Evolutionary conservation across 1,284 basidiomycete genomes (phyloP).

Genomic region (Fomitiporia mediterranea): DNA sequence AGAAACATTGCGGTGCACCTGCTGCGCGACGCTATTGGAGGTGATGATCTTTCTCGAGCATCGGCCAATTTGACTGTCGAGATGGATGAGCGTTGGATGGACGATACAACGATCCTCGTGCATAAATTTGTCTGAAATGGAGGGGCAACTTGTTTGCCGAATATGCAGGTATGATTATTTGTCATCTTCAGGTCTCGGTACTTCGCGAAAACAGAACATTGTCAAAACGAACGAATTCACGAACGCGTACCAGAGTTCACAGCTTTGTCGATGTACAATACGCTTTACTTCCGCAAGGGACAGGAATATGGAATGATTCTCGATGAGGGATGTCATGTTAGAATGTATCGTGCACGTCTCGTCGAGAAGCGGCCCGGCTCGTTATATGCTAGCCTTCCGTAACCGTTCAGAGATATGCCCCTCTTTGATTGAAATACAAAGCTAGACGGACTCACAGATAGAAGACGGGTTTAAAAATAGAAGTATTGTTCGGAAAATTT

Average conservation of each 20-base stretch:
- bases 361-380: background rate
- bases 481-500: slow-evolving; percentile 4
- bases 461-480: background rate
- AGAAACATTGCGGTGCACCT: slow-evolving; percentile 47
- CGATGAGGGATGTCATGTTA: too few relatives aligned
- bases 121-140: slow-evolving; percentile 31
- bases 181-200: too few relatives aligned
- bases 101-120: slow-evolving; percentile 63
- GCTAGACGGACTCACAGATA: background rate
- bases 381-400: background rate
- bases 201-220: background rate
- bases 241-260: background rate
- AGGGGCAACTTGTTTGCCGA: too few relatives aligned
- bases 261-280: background rate
- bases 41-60: slow-evolving; percentile 42
- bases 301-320: background rate
- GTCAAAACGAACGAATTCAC: background rate
- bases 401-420: background rate
- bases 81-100: slow-evolving; percentile 61
- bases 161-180: too few relatives aligned
- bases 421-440: background rate
- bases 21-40: slow-evolving; percentile 55
- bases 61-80: slow-evolving; percentile 61
- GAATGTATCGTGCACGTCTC: background rate
- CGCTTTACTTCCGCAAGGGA: background rate